Evolutionary conservation across 106 monocot genomes (phyloP).

Genomic region (Ottelia alismoides): DNA sequence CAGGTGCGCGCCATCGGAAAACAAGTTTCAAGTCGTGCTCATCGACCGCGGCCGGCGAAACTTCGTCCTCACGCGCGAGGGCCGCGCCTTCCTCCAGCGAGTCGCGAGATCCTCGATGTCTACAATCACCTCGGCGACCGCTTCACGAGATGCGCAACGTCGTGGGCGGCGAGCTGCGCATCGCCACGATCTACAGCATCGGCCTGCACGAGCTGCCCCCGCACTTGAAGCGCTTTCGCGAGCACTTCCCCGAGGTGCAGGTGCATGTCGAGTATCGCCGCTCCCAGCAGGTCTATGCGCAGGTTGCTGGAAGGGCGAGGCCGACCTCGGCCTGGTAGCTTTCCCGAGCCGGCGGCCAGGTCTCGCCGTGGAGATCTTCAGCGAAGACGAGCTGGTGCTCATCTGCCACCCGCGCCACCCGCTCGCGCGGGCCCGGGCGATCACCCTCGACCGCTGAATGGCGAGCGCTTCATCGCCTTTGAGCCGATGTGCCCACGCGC

Average conservation of each 20-base stretch:
- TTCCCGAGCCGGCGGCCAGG: background rate
- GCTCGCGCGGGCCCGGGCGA: background rate
- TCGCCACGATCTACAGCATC: background rate
- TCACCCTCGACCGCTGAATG: background rate
- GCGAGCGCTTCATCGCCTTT: background rate
- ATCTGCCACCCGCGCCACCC: background rate
- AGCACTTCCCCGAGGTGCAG: background rate
- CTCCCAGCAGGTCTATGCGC: background rate
- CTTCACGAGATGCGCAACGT: background rate
- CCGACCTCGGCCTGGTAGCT: background rate
- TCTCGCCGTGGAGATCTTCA: background rate
- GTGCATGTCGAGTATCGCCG: background rate
- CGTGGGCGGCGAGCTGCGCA: background rate
- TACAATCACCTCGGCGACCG: no score
- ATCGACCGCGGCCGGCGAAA: no score
- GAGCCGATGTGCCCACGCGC: background rate
- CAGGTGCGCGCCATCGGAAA: no score
- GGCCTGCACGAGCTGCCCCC: background rate
- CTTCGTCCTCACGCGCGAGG: background rate
- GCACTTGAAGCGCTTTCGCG: background rate
- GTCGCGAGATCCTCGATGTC: no score
- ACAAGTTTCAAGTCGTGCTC: no score
- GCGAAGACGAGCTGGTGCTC: background rate
- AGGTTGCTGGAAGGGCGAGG: background rate
- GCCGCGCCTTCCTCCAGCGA: no score